These are phyloP conservation scores for Triadica sebifera DNA, from an alignment of 345 rosid species.

Conservation along the genomic window DNA sequence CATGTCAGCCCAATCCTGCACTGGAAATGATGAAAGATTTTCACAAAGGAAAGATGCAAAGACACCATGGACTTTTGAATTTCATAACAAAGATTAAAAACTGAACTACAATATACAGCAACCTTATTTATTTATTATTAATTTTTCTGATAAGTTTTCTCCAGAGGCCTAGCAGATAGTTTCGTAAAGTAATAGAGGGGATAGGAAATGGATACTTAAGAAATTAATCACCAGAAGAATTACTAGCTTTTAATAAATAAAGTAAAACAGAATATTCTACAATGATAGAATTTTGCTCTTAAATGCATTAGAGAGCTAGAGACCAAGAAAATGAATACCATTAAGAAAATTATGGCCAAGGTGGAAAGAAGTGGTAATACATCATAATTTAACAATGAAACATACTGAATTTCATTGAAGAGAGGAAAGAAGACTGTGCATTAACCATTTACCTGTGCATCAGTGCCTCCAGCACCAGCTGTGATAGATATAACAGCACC, in stretches of 20 bases:
- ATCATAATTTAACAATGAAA: too few relatives aligned
- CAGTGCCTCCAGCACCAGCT: slow-evolving; percentile 99
- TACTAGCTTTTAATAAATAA: background rate
- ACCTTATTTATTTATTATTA: too few relatives aligned
- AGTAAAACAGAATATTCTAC: too few relatives aligned
- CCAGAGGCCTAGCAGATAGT: background rate
- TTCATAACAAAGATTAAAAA: background rate
- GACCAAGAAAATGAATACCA: too few relatives aligned
- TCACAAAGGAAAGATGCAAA: slow-evolving; percentile 23
- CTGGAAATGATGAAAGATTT: slow-evolving; percentile 49
- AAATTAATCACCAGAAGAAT: background rate
- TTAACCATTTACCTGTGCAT: slow-evolving; percentile 75
- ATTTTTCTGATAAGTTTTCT: background rate
- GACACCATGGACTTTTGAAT: background rate
- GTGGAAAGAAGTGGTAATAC: too few relatives aligned
- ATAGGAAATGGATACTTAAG: background rate
- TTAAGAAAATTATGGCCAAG: too few relatives aligned
- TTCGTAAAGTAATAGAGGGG: background rate
- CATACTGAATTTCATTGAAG: too few relatives aligned
- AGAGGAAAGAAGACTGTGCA: background rate
- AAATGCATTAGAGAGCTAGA: too few relatives aligned
- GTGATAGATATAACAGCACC: slow-evolving; percentile 80
- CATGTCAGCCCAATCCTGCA: slow-evolving; percentile 99
- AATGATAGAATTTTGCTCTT: too few relatives aligned
- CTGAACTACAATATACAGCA: background rate